These are phyloP conservation scores for Alternaria triticina DNA, from an alignment of 2,329 filamentous ascomycete genomes.

Conservation along the genomic window DNA sequence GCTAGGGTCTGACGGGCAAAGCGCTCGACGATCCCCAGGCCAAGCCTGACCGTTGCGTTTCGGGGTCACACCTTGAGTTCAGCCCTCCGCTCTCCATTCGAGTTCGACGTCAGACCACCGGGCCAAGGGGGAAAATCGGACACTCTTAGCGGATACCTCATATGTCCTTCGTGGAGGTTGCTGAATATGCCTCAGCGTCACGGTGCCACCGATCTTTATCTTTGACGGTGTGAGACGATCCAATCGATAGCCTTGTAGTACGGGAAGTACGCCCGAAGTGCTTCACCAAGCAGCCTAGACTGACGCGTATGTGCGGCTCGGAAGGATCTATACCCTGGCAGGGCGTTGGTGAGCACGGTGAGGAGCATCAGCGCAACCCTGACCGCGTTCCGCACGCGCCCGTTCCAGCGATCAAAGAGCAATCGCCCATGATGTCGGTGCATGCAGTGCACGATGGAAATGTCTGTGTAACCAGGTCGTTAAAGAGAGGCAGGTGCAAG, in stretches of 20 bases:
- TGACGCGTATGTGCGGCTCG: not conserved
- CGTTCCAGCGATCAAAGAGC: not conserved
- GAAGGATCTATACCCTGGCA: not conserved
- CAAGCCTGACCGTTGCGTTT: not conserved
- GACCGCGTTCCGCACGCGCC: not conserved
- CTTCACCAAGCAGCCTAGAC: not conserved
- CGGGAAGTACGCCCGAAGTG: not conserved
- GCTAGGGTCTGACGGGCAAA: constrained; percentile 7
- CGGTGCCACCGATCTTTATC: not conserved
- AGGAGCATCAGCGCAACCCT: not conserved
- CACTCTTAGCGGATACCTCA: not conserved
- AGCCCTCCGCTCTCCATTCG: not conserved
- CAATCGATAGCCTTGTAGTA: not conserved
- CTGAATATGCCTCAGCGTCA: not conserved
- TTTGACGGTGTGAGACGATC: not conserved
- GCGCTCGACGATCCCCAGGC: constrained; percentile 13
- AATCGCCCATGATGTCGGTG: not conserved
- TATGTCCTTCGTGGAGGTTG: not conserved
- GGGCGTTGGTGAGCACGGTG: not conserved
- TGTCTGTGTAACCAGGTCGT: not conserved
- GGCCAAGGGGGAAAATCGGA: not conserved
- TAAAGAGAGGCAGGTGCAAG: not conserved
- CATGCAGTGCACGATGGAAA: not conserved
- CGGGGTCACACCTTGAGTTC: not conserved
- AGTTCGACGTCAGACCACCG: not conserved